Base-by-base conservation (phyloP, 2,329 filamentous ascomycete genomes). In the Penicillium sp. region DNA sequence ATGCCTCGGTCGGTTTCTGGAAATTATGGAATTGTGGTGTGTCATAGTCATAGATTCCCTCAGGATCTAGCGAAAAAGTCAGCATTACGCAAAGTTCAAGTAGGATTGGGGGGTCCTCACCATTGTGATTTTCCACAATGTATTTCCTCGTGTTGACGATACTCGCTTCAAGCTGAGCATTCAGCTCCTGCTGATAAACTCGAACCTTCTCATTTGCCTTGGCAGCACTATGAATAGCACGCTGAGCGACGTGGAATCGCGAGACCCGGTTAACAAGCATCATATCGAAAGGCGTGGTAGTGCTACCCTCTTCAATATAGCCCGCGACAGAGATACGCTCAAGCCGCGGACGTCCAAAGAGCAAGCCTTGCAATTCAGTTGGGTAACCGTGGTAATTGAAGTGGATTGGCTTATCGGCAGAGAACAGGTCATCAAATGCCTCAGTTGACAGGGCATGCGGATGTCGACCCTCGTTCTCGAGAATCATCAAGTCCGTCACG, bases 301-400 rank as follows among this genome's bases (percentile, higher is more conserved):
- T 88, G 50, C 77, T 84, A 0, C 85, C 86, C 68, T 88, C 85
- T 64, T 88, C 85, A 26, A 78, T 79, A 61, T 88, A 88, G 4
- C 81, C 83, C 14, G 78, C 79, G 8, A 88, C 80, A 0, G 70
- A 78, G 57, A 86, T 78, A 3, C 83, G 77, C 5, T 82, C 75
- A 16, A 82, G 62, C 10, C 75, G 71, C 0, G 76, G 77, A 0
- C 84, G 76, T 0, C 83, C 84, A 63, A 88, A 88, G 3, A 88
- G 69, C 26, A 88, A 66, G 0, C 84, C 84, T 56, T 83, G 80
- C 53, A 88, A 69, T 66, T 88, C 85, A 1, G 78, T 77, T 5
- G 78, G 70, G 61, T 88, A 88, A 11, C 85, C 85, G 61, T 88
- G 86, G 64, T 88, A 88, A 69, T 88, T 88, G 73, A 88, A 85